Evolutionary conservation across 441 rosid genomes (phyloP).

Genomic region (Daphne laureola): DNA sequence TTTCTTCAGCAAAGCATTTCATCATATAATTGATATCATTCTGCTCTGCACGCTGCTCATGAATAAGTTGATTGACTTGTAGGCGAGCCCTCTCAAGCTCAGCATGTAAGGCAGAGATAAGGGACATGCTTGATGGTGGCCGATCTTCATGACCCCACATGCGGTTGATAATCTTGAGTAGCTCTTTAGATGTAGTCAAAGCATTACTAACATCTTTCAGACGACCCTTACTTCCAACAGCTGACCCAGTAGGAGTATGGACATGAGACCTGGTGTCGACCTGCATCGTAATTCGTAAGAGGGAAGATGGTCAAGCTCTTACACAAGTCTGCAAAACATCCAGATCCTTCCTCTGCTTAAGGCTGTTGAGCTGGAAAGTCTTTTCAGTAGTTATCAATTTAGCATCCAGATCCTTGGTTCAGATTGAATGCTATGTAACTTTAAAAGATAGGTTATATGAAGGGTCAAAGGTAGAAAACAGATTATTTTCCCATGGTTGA

Average conservation of each 20-base stretch:
- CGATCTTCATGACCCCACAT: constrained; percentile 90
- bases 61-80: constrained; percentile 78
- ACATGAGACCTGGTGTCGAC: constrained; percentile 74
- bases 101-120: constrained; percentile 86
- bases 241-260: constrained; percentile 71
- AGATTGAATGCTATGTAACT: no score
- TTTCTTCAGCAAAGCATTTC: constrained; percentile 93
- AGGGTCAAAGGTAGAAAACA: no score
- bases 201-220: constrained; percentile 92
- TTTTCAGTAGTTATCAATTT: no score
- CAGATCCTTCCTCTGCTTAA: no score
- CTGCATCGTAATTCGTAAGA: constrained; percentile 34
- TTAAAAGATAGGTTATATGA: no score
- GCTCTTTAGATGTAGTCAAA: constrained; percentile 91
- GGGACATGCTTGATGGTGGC: constrained; percentile 87
- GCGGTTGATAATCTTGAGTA: constrained; percentile 86
- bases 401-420: no score
- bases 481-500: no score
- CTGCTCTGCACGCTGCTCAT: constrained; percentile 69
- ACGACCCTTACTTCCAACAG: constrained; percentile 55
- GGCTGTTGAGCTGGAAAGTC: no score
- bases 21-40: constrained; percentile 65
- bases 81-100: constrained; percentile 96
- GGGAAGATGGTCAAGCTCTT: constrained; percentile 5
- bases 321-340: no score